These are phyloP conservation scores for Penicillium sp. DNA, from an alignment of 2,329 filamentous ascomycete species.

Conservation along the genomic window DNA sequence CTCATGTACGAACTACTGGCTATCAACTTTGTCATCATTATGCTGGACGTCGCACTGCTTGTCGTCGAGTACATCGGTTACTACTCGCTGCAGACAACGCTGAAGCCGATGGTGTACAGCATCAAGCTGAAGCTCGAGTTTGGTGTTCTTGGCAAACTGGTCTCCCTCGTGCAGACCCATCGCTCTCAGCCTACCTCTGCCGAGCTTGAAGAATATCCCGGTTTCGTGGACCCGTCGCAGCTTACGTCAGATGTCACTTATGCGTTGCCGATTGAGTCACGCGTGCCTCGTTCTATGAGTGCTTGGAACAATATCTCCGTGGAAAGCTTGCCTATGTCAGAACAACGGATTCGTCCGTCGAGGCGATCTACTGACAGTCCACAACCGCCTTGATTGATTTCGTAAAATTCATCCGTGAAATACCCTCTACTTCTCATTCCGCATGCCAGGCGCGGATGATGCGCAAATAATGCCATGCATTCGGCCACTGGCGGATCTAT, in stretches of 20 bases:
- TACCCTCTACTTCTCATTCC: not conserved
- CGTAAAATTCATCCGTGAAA: no score
- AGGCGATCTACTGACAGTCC: constrained; percentile 13
- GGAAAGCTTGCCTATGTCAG: constrained; percentile 28
- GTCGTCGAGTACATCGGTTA: constrained; percentile 42
- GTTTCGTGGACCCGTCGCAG: constrained; percentile 41
- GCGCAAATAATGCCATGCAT: not conserved
- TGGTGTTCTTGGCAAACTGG: constrained; percentile 44
- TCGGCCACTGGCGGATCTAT: not conserved
- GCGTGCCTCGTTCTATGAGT: constrained; percentile 10
- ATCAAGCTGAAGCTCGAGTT: constrained; percentile 50
- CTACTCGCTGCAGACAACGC: constrained; percentile 44
- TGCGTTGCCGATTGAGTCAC: constrained; percentile 23
- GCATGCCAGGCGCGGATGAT: not conserved
- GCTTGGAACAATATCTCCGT: constrained; percentile 27
- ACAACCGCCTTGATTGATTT: constrained; percentile 15
- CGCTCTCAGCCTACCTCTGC: constrained; percentile 30
- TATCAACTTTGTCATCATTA: constrained; percentile 48
- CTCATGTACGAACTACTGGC: constrained; percentile 48
- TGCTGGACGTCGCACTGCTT: constrained; percentile 45
- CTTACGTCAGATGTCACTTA: constrained; percentile 39
- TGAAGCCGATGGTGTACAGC: constrained; percentile 47
- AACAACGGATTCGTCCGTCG: constrained; percentile 21
- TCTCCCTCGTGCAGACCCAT: constrained; percentile 36
- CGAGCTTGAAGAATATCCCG: constrained; percentile 35